These are phyloP conservation scores for Paecilomyces fulvus DNA, from an alignment of 2,329 filamentous ascomycete species.

Conservation along the genomic window DNA sequence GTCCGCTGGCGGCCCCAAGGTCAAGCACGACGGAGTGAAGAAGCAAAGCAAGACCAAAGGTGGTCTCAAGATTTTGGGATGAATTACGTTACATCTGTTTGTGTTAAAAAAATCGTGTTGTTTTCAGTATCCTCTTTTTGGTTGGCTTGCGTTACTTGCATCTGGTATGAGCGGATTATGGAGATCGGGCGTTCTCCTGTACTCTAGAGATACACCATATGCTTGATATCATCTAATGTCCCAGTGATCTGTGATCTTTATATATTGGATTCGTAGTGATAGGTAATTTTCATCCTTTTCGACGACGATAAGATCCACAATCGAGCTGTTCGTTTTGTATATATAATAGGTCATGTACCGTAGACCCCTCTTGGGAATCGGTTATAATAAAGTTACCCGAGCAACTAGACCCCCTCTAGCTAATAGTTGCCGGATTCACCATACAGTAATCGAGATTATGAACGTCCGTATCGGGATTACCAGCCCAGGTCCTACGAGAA, in stretches of 20 bases:
- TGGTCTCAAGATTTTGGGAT: conserved; percentile 37
- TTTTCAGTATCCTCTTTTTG: conserved; percentile 14
- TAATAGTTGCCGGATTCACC: conserved; percentile 5
- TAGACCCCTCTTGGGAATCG: too few relatives aligned
- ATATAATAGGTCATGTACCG: neutral
- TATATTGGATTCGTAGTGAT: too few relatives aligned
- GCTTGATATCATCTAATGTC: neutral
- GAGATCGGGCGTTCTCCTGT: neutral
- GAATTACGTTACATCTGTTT: conserved; percentile 6
- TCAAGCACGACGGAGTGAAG: conserved; percentile 37
- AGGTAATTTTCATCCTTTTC: neutral
- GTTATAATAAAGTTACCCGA: too few relatives aligned
- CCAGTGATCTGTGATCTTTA: neutral
- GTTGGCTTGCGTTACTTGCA: neutral
- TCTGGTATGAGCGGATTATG: neutral
- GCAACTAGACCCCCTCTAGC: neutral
- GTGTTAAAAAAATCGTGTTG: neutral
- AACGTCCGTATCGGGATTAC: conserved; percentile 4
- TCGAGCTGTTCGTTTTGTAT: neutral
- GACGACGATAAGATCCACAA: neutral
- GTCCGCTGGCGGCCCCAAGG: conserved; percentile 32
- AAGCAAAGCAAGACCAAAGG: conserved; percentile 39
- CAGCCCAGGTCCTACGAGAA: conserved; percentile 4
- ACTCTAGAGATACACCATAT: neutral
- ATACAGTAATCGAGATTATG: conserved; percentile 8